Conservation (phyloP, 176 grass and related monocot genomes). For the Aechmea fasciata region DNA sequence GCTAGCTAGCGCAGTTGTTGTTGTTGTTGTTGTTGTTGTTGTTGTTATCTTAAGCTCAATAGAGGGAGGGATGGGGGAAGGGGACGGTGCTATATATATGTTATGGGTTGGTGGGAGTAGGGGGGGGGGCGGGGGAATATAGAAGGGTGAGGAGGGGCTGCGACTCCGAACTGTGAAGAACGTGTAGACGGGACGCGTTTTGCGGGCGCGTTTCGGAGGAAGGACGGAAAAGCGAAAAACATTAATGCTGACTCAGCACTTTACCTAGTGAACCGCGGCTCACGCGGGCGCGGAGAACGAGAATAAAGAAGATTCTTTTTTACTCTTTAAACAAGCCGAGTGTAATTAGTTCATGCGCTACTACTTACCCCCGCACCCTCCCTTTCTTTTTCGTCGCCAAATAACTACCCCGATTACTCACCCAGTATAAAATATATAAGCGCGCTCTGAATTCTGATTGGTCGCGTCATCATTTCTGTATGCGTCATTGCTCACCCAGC, state of each 20-base stretch:
- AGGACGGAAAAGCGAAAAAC: not conserved
- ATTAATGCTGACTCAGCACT: slow-evolving; percentile 13
- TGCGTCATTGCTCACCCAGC: no score
- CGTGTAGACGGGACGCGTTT: not conserved
- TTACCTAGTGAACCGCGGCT: slow-evolving; percentile 36
- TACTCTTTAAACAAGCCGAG: not conserved
- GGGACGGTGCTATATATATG: not conserved
- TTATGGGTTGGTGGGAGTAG: not conserved
- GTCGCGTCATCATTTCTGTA: no score
- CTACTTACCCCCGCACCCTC: no score
- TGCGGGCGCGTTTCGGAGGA: slow-evolving; percentile 16
- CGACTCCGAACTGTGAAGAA: slow-evolving; percentile 24
- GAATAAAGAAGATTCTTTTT: slow-evolving; percentile 28
- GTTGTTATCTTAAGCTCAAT: not conserved
- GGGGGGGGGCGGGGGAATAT: not conserved
- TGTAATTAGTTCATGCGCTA: not conserved
- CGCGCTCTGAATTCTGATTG: no score
- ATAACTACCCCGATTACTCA: slow-evolving; percentile 1
- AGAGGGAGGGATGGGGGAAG: no score
- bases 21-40: no score
- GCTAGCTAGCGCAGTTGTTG: not conserved
- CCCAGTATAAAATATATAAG: not conserved
- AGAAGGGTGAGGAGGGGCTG: not conserved
- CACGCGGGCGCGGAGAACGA: slow-evolving; percentile 58
- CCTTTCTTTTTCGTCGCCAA: no score